Base-by-base conservation (phyloP, 495 filamentous ascomycete species). In the Penicillium ochrochloron region DNA sequence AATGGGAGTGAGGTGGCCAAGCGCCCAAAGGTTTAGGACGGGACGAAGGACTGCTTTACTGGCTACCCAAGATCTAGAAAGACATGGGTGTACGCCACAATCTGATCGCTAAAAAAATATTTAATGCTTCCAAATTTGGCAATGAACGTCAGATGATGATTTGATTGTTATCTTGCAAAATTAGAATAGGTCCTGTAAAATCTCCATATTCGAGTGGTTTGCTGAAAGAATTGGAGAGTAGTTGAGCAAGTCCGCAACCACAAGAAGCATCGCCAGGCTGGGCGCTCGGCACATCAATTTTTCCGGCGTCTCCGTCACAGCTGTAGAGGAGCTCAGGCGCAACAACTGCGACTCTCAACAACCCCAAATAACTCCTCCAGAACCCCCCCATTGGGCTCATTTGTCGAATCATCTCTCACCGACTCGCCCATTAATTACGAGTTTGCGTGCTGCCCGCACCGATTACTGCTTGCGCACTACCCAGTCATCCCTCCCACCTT, bases 11-110 rank as follows among this genome's bases (percentile, higher is more conserved):
- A 67, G 50, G 58, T 69, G 19, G 59, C 72, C 34, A 82, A 81
- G 67, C 75, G 75, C 17, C 70, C 77, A 17, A 83, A 78, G 71
- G 70, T 73, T 39, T 81, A 72, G 48, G 31, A 15, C 31, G 11
- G 25, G 14, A 31, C 6, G 27, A 7, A 52, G 48, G 15, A 52
- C 27, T 29, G 23, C 3, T 31, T 52, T 7, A 23, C 3, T 48
- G 19, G n/a, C 19, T 21, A 23, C 9, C 44, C 21, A 48, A 9
- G 19, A 48, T 48, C 44, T 14, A 23, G 21, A 5, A 5, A 0
- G 8, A 46, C 14, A 21, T 15, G 12, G 25, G 25, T 31, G 6
- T 31, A 52, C 1, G 23, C 27, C 11, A 52, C 25, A 7, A 52
- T 15, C 25, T 52, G 48, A 52, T 27, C 14, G 48, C 48, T 52